Base-by-base conservation (phyloP, 2,329 filamentous ascomycete species). In the Fusarium nisikadoi region DNA sequence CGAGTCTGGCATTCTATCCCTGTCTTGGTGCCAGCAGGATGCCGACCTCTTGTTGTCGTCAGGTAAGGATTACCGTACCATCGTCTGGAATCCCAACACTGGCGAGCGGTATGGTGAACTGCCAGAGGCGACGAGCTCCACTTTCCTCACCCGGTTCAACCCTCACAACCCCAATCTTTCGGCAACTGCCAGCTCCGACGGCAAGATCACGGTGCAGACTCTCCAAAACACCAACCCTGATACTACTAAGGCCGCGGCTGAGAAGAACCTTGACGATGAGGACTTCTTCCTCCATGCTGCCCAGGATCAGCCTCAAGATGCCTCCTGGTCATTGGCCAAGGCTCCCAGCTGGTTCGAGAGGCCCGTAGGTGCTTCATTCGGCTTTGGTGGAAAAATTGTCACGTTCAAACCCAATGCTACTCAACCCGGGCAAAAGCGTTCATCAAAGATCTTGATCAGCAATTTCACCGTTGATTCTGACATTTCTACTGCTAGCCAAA, bases 101-200 rank as follows among this genome's bases (percentile, higher is more conserved):
- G 95, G 95, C 58, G 90, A 96, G 79, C 87, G 89, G 17, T 92
- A 94, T 71, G 96, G 97, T 73, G 95, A 98, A 82, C 95, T 98
- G 79, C 95, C 95, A 8, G 94, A 98, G 77, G 95, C 97, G 59
- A 98, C 95, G n/a, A 99, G 98, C 82, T 99, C 96, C 95, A 97
- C 95, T 10, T 99, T 99, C 85, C 91, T 95, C 80, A 97, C 96
- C 9, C 90, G 92, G 70, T 98, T 97, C 88, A 95, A 97, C 81
- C 96, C 96, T 35, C 91, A 93, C 75, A 97, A 99, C 81, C 95
- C 96, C 16, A 93, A 91, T 79, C 86, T 99, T 64, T 94, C 95
- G 54, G 97, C 97, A 23, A 98, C 96, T 23, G 96, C 97, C 14
- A 97, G 95, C 5, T 98, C 98, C 75, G 96, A 99, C 79, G 96